Evolutionary conservation across 176 grass and related monocot genomes (phyloP), one percentile per base, ranked within the genome.

Genomic region (Oryza officinalis): DNA sequence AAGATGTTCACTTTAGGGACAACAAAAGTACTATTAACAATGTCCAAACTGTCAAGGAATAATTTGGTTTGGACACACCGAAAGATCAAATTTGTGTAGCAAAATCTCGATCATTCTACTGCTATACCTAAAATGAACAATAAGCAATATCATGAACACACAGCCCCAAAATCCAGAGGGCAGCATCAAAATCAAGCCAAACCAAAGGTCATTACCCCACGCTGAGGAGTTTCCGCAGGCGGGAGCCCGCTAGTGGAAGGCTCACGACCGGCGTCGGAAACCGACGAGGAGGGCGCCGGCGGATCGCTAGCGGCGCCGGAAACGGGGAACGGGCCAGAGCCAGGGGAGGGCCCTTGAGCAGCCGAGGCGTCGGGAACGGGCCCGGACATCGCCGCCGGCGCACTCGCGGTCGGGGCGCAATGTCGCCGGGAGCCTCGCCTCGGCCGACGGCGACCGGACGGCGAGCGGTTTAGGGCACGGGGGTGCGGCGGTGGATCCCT

Each of bases 401-500:
- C 45, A 28, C 15, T 54, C 72, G 46, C 44, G 72, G 11, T 10
- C 27, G 46, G 46, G 11, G 33, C 45, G 46, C 46, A 52, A 74
- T 12, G 45, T 45, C 18, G 45, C 45, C 46, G 45, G 46, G 18
- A 15, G 26, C 27, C 47, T 50, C 4, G 43, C 28, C 28, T 30
- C 28, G 28, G 71, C 43, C 46, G 26, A 17, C 17, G 45, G 27
- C 26, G 44, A 50, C 44, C 15, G 25, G 27, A 8, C 45, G 46
- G 72, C 43, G 46, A 52, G 27, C 45, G 47, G 10, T 75, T 75
- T 75, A 17, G 15, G 72, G 72, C 72, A 52, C 72, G 72, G 72
- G 27, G 28, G 43, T 30, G 28, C 33, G 33, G 33, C 14, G 45
- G 46, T 32, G 72, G 72, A 75, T 27, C 32, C 13, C 26, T 47